phyloP scores from a whole-genome alignment of 2,329 filamentous ascomycete genomes.

The Verticillium albo-atrum region DNA sequence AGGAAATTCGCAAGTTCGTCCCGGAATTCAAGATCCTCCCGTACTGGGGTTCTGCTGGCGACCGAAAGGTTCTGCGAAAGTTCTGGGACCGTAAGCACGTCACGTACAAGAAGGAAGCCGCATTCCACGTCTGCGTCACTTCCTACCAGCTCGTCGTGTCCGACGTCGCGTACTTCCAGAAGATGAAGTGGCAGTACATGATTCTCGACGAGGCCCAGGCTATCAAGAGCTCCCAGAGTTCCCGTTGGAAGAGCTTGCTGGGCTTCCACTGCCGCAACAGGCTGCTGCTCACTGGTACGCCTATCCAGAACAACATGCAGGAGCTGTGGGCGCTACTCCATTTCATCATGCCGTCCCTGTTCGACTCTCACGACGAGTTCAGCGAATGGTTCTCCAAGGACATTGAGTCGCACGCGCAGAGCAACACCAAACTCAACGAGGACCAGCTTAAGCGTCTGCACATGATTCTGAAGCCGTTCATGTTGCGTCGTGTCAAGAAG shows the following conservation, averaged over 20 bases:
- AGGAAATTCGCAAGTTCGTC: conserved; percentile 94
- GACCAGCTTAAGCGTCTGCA: conserved; percentile 94
- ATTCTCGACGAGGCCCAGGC: conserved; percentile 97
- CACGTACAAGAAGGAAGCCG: conserved; percentile 87
- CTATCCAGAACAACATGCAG: conserved; percentile 99
- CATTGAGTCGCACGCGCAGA: conserved; percentile 97
- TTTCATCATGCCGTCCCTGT: conserved; percentile 99
- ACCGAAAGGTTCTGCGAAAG: conserved; percentile 93
- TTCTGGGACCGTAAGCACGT: conserved; percentile 99
- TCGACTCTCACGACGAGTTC: conserved; percentile 90
- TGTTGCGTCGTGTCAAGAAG: conserved; percentile 99
- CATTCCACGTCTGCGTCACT: conserved; percentile 94
- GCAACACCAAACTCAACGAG: conserved; percentile 98
- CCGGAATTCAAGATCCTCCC: conserved; percentile 91
- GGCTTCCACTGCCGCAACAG: conserved; percentile 95
- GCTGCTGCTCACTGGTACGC: conserved; percentile 88
- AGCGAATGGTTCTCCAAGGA: conserved; percentile 94
- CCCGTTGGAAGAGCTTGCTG: conserved; percentile 91
- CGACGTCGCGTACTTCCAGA: conserved; percentile 96
- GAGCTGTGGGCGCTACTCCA: conserved; percentile 95
- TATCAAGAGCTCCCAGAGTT: conserved; percentile 96
- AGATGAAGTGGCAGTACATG: conserved; percentile 99
- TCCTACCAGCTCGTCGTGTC: conserved; percentile 97
- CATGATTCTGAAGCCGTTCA: conserved; percentile 99
- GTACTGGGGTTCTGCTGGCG: conserved; percentile 93